phyloP scores from a whole-genome alignment of 1,284 basidiomycete genomes.

The Pyrrhoderma lamaoense region DNA sequence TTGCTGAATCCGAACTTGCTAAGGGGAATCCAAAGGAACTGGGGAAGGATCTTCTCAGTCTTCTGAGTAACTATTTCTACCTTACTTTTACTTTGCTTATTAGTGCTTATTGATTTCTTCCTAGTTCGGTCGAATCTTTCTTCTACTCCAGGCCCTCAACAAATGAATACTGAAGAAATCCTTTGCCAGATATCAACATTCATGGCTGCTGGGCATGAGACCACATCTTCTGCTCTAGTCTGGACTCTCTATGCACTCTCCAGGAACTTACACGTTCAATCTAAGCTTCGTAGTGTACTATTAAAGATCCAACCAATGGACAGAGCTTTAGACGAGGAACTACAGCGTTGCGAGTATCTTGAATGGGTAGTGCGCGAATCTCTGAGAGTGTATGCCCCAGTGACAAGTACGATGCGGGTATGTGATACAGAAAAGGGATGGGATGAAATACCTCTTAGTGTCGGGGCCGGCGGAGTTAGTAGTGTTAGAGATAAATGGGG shows the following conservation, averaged over 20 bases:
- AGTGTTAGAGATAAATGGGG: constrained; percentile 22
- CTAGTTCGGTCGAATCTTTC: constrained; percentile 56
- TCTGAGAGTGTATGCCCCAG: constrained; percentile 58
- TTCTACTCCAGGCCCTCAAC: constrained; percentile 36
- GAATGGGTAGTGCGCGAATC: constrained; percentile 60
- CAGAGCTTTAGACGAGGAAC: constrained; percentile 27
- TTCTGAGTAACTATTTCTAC: constrained; percentile 39
- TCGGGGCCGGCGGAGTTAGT: constrained; percentile 26
- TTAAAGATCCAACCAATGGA: constrained; percentile 20
- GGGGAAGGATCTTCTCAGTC: constrained; percentile 44
- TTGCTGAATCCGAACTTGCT: constrained; percentile 20
- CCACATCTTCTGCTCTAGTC: constrained; percentile 52
- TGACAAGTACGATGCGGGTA: constrained; percentile 58
- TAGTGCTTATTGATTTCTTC: not conserved
- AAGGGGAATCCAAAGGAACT: constrained; percentile 15
- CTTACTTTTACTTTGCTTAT: not conserved
- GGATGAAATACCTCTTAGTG: constrained; percentile 51
- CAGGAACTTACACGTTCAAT: constrained; percentile 45
- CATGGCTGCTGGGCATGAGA: constrained; percentile 62
- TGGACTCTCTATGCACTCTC: constrained; percentile 70
- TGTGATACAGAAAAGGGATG: constrained; percentile 37
- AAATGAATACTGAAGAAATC: constrained; percentile 59
- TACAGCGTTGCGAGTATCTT: constrained; percentile 43
- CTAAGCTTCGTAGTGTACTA: constrained; percentile 51
- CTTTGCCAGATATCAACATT: constrained; percentile 75